These are phyloP conservation scores for Ganoderma multipileum DNA, from an alignment of 1,284 basidiomycete genomes.

Conservation along the genomic window DNA sequence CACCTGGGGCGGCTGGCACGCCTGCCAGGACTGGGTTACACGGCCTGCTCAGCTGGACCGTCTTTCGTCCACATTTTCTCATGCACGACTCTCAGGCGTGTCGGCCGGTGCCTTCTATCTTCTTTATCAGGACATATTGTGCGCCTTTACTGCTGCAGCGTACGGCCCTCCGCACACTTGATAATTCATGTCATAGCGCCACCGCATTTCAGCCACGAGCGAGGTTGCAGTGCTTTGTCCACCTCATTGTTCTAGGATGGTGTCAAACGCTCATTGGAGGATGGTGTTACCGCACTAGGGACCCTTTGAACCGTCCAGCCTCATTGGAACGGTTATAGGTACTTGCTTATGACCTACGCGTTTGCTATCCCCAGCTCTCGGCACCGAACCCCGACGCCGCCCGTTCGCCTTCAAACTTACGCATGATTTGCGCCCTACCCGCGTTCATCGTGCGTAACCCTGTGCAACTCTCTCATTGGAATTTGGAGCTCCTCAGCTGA, in stretches of 20 bases:
- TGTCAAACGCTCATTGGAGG: not conserved
- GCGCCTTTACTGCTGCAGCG: not conserved
- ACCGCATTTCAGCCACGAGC: slow-evolving; percentile 2
- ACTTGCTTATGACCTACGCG: not conserved
- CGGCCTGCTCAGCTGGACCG: slow-evolving; percentile 7
- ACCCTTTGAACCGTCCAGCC: not conserved
- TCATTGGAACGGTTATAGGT: not conserved
- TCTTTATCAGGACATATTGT: slow-evolving; percentile 11
- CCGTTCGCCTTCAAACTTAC: not conserved
- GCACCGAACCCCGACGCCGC: slow-evolving; percentile 4
- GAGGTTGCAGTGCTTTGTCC: not conserved
- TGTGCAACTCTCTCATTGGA: not conserved
- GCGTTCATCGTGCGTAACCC: not conserved
- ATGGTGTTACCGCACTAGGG: not conserved
- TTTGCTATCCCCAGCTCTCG: not conserved
- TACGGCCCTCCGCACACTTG: not conserved
- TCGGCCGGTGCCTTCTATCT: slow-evolving; percentile 5
- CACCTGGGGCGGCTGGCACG: not conserved
- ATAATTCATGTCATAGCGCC: not conserved
- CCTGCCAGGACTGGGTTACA: not conserved
- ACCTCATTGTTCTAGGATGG: not conserved
- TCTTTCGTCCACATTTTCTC: slow-evolving; percentile 3
- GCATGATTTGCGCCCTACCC: not conserved
- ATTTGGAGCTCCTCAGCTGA: not conserved
- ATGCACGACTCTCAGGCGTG: slow-evolving; percentile 10